phyloP scores from a whole-genome alignment of 2,329 filamentous ascomycete species.

The Malbranchea zuffiana region DNA sequence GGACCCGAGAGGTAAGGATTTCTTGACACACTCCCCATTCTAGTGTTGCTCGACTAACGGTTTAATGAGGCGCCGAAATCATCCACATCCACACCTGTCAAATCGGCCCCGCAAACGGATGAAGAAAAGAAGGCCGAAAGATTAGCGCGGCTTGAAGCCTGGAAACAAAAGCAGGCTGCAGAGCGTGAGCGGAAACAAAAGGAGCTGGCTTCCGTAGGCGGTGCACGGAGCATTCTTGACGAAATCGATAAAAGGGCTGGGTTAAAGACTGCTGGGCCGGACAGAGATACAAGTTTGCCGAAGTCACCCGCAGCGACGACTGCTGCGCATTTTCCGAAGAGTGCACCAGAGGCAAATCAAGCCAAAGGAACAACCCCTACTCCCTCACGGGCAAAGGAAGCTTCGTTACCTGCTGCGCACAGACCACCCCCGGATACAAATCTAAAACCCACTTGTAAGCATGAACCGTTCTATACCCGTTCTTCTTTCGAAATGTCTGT shows the following conservation, averaged over 20 bases:
- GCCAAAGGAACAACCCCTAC: no score
- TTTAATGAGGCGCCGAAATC: conserved; percentile 44
- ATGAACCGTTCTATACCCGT: no score
- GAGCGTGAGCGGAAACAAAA: conserved; percentile 62
- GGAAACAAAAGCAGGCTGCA: conserved; percentile 79
- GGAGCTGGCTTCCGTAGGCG: conserved; percentile 51
- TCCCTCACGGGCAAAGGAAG: no score
- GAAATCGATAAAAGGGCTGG: conserved; percentile 63
- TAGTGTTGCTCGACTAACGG: conserved; percentile 1
- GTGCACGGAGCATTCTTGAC: conserved; percentile 56
- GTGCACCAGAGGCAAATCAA: no score
- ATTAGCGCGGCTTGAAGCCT: conserved; percentile 71
- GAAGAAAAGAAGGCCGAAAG: conserved; percentile 70
- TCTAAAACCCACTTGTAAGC: no score
- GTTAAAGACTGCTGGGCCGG: conserved; percentile 23
- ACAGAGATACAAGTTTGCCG: conserved; percentile 21
- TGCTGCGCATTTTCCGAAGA: no score
- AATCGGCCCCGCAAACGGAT: conserved; percentile 47
- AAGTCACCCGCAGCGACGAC: conserved; percentile 36
- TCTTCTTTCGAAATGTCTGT: background rate
- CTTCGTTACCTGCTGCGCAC: no score
- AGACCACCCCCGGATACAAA: no score
- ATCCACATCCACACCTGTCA: conserved; percentile 31
- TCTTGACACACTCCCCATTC: conserved; percentile 14
- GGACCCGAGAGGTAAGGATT: conserved; percentile 48